Evolutionary conservation across 371 early-diverging fungal genomes (phyloP).

Genomic region (Lichtheimia corymbifera): DNA sequence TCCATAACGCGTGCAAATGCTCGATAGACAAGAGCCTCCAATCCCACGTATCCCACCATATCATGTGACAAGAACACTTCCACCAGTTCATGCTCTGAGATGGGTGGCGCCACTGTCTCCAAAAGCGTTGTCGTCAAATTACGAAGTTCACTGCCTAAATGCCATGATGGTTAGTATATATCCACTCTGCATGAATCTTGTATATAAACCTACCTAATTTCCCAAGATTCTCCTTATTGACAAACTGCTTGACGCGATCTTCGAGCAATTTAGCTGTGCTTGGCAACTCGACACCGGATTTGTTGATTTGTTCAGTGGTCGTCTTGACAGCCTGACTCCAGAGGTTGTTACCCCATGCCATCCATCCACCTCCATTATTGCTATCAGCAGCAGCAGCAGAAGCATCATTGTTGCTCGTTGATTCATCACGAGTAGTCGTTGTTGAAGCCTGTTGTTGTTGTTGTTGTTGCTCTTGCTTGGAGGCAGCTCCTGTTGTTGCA

Average conservation of each 20-base stretch:
- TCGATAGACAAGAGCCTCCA: constrained; percentile 62
- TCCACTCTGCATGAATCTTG: neutral
- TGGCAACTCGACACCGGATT: constrained; percentile 25
- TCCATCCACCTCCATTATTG: constrained; percentile 30
- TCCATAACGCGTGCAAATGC: constrained; percentile 70
- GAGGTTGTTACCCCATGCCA: constrained; percentile 51
- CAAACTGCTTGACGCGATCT: constrained; percentile 54
- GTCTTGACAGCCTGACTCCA: constrained; percentile 56
- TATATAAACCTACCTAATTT: constrained; percentile 45
- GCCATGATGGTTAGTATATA: no score
- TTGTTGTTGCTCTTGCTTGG: constrained; percentile 2
- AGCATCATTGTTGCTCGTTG: neutral
- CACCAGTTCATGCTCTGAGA: constrained; percentile 69
- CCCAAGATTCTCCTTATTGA: constrained; percentile 65
- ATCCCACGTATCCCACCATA: constrained; percentile 61
- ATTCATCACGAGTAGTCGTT: neutral
- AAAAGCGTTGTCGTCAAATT: constrained; percentile 54
- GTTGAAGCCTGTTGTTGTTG: neutral
- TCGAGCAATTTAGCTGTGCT: constrained; percentile 54
- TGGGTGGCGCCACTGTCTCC: constrained; percentile 69
- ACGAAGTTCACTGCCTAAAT: constrained; percentile 48
- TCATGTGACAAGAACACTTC: constrained; percentile 67
- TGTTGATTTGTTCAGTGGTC: constrained; percentile 51
- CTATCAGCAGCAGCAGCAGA: neutral
- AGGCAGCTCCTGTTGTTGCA: neutral